phyloP scores from a whole-genome alignment of 2,329 filamentous ascomycete species.

The Hypoxylon sp. region DNA sequence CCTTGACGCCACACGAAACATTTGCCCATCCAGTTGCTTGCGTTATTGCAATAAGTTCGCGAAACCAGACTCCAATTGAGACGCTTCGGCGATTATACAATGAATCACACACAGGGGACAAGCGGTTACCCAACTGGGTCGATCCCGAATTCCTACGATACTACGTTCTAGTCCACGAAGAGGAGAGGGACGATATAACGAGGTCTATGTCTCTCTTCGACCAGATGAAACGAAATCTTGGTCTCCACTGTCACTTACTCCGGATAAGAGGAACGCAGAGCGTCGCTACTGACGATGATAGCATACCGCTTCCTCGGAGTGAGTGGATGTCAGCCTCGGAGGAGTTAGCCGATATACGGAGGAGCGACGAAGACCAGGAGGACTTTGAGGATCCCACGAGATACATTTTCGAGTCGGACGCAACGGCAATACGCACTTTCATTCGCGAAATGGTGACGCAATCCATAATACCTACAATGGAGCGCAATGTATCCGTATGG shows the following conservation, averaged over 20 bases:
- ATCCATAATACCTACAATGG: constrained; percentile 96
- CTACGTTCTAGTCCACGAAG: constrained; percentile 96
- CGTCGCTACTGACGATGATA: constrained; percentile 92
- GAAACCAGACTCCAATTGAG: constrained; percentile 86
- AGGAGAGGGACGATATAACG: constrained; percentile 92
- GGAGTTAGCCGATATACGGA: constrained; percentile 81
- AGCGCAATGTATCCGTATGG: constrained; percentile 90
- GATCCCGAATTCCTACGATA: constrained; percentile 94
- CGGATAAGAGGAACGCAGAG: constrained; percentile 87
- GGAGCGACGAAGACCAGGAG: constrained; percentile 77
- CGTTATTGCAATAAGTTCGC: constrained; percentile 94
- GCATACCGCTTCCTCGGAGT: constrained; percentile 81
- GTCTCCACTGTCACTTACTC: constrained; percentile 92
- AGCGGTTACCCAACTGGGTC: constrained; percentile 85
- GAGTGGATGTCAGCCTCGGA: constrained; percentile 93
- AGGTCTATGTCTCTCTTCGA: constrained; percentile 93
- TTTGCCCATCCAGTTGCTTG: constrained; percentile 95
- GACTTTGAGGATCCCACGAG: constrained; percentile 79
- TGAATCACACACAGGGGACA: constrained; percentile 83
- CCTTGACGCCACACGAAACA: constrained; percentile 87
- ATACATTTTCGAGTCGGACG: constrained; percentile 93
- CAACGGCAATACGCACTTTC: constrained; percentile 87
- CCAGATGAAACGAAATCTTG: constrained; percentile 99
- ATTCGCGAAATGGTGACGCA: constrained; percentile 96
- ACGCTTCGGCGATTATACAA: constrained; percentile 87